These are phyloP conservation scores for Glaciozyma antarctica DNA, from an alignment of 768 basidiomycete species.

Conservation along the genomic window DNA sequence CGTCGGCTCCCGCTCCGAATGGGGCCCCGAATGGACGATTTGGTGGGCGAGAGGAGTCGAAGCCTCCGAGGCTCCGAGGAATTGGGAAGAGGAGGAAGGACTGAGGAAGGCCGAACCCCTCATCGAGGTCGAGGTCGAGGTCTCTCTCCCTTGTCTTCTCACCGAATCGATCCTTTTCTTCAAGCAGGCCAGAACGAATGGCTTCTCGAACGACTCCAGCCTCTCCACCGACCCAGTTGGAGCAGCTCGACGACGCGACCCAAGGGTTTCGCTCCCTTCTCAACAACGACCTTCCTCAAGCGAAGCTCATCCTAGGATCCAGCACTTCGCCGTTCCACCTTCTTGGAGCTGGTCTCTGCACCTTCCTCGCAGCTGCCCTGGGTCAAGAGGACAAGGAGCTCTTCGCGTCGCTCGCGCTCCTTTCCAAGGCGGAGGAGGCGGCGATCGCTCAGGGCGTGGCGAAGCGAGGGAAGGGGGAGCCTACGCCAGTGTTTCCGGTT, in stretches of 20 bases:
- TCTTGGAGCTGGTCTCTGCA: slow-evolving; percentile 12
- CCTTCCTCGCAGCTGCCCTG: slow-evolving; percentile 18
- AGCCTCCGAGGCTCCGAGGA: too few species aligned
- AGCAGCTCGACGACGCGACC: not conserved
- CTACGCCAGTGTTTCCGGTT: slow-evolving; percentile 7
- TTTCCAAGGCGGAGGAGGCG: slow-evolving; percentile 7
- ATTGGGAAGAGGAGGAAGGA: too few species aligned
- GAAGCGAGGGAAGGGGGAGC: slow-evolving; percentile 8
- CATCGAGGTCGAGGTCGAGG: too few species aligned
- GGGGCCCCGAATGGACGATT: too few species aligned
- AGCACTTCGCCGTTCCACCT: slow-evolving; percentile 2
- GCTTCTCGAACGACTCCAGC: not conserved
- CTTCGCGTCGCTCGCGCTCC: not conserved
- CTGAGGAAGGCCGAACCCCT: too few species aligned
- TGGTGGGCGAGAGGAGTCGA: too few species aligned
- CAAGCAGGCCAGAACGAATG: too few species aligned
- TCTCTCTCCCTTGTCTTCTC: too few species aligned
- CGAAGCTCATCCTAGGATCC: not conserved
- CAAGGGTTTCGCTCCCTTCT: slow-evolving; percentile 16
- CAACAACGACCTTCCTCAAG: slow-evolving; percentile 11
- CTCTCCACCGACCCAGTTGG: not conserved
- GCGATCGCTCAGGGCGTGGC: slow-evolving; percentile 1
- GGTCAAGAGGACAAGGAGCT: slow-evolving; percentile 23
- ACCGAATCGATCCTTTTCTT: too few species aligned
- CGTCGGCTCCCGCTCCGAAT: too few species aligned